Evolutionary conservation across 108 stramenopile species (phyloP).

Genomic region (Pseudonitzschia delicatissima): DNA sequence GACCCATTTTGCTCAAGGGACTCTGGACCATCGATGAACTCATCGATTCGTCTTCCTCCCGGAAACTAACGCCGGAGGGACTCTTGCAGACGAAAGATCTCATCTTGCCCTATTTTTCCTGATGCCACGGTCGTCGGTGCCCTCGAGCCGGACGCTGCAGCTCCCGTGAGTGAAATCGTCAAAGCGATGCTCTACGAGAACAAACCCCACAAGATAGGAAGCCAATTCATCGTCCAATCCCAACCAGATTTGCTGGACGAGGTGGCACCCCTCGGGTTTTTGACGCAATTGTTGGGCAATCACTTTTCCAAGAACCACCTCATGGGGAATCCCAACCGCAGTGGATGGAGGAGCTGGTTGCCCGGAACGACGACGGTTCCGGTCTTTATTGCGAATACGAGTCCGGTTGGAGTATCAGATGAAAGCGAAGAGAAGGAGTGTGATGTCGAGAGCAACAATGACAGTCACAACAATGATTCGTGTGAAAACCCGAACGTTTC

Average conservation of each 20-base stretch:
- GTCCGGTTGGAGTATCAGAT: not conserved
- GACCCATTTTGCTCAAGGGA: conserved; percentile 36
- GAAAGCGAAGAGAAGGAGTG: not conserved
- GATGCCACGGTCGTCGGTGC: conserved; percentile 50
- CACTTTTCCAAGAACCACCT: conserved; percentile 46
- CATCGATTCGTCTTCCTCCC: not conserved
- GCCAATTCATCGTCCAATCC: conserved; percentile 54
- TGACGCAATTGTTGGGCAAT: conserved; percentile 66
- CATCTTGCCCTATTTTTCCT: conserved; percentile 61
- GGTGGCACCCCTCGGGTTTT: conserved; percentile 42
- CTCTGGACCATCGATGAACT: conserved; percentile 17
- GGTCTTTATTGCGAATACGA: conserved; percentile 57
- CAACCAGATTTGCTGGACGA: conserved; percentile 47
- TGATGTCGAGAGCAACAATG: not conserved
- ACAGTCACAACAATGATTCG: not conserved
- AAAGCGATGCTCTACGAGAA: conserved; percentile 19
- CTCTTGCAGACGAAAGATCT: conserved; percentile 27
- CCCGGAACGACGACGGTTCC: conserved; percentile 66
- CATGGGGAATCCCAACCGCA: not conserved
- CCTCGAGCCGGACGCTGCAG: conserved; percentile 55
- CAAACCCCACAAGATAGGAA: conserved; percentile 73
- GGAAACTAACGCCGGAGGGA: conserved; percentile 52
- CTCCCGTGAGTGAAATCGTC: conserved; percentile 30
- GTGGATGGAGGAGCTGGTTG: not conserved
- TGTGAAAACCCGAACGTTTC: not conserved